These are phyloP conservation scores for Didymella sp. DNA, from an alignment of 2,329 filamentous ascomycete genomes.

Conservation along the genomic window DNA sequence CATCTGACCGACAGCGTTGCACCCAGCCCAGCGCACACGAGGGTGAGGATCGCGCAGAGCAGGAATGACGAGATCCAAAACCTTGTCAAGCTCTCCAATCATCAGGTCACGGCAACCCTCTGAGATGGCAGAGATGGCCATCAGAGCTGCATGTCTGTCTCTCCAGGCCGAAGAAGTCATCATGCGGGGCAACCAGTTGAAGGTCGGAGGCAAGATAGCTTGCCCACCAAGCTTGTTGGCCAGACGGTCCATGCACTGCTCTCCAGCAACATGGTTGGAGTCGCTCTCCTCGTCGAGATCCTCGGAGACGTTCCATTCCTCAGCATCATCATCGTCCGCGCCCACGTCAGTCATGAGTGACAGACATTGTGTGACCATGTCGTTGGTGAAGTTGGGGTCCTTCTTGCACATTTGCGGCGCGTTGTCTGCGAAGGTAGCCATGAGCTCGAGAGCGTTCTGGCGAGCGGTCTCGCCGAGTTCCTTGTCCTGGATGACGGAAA, in stretches of 20 bases:
- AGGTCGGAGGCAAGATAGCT: slow-evolving; percentile 89
- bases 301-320: slow-evolving; percentile 91
- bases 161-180: slow-evolving; percentile 94
- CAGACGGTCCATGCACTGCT: slow-evolving; percentile 97
- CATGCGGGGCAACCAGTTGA: slow-evolving; percentile 97
- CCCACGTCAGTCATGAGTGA: slow-evolving; percentile 98
- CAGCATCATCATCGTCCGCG: slow-evolving; percentile 89
- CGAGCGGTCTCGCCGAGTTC: slow-evolving; percentile 87
- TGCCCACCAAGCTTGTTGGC: slow-evolving; percentile 97
- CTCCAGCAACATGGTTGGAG: slow-evolving; percentile 94
- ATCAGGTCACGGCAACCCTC: slow-evolving; percentile 96
- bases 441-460: slow-evolving; percentile 94
- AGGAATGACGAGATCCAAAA: slow-evolving; percentile 92
- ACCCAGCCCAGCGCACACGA: slow-evolving; percentile 94
- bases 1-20: slow-evolving; percentile 99
- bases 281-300: slow-evolving; percentile 98
- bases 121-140: slow-evolving; percentile 98
- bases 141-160: slow-evolving; percentile 93
- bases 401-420: slow-evolving; percentile 94
- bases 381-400: slow-evolving; percentile 85
- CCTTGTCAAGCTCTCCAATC: slow-evolving; percentile 91
- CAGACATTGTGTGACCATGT: slow-evolving; percentile 98
- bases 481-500: slow-evolving; percentile 95
- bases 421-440: slow-evolving; percentile 97
- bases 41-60: slow-evolving; percentile 89